Evolutionary conservation across 2,329 filamentous ascomycete species (phyloP), one percentile per base, ranked within the genome.

Genomic region (Nothophaeocryptopus gaeumannii): DNA sequence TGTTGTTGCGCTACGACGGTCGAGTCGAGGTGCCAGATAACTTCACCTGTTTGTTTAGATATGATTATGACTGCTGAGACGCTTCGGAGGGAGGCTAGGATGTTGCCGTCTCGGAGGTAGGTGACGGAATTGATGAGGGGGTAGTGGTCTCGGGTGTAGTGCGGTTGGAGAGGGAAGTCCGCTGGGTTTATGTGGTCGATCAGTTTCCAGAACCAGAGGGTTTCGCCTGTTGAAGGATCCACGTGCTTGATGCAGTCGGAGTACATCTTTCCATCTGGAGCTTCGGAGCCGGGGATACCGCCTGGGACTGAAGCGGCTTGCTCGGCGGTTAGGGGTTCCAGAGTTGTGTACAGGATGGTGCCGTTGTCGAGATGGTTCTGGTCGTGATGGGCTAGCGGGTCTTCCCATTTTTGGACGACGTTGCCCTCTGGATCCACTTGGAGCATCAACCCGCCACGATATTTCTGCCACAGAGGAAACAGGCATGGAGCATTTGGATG

Each of bases 381-480:
- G 47, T 76, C 74, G 53, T 76, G 73, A 50, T 76, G 74, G 0
- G 67, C 74, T 10, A 70, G 59, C 0, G 70, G 68, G 55, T 76
- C 74, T 8, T 58, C 60, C 53, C 68, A 72, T 48, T 74, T 68
- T 26, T 66, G 65, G 0, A 75, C 47, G 2, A 74, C 60, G 2
- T 71, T 67, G 11, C 73, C 72, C 0, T 58, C 45, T 0, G 67
- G 60, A 42, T 70, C 65, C 10, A 75, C 56, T 58, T 76, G 63
- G 41, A 68, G 66, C 73, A 76, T 76, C 3, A 74, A 60, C 0
- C 73, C 74, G 8, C 73, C 73, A 9, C 72, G 61, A 50, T 76
- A 76, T 47, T 76, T 76, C 35, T 71, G 67, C 63, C 68, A 76
- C 43, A 75, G 67, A 1, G 71, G 71, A 49, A 75, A 76, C 5